Conservation (phyloP, 805 yeast genomes). For the Lipomyces yamadae region DNA sequence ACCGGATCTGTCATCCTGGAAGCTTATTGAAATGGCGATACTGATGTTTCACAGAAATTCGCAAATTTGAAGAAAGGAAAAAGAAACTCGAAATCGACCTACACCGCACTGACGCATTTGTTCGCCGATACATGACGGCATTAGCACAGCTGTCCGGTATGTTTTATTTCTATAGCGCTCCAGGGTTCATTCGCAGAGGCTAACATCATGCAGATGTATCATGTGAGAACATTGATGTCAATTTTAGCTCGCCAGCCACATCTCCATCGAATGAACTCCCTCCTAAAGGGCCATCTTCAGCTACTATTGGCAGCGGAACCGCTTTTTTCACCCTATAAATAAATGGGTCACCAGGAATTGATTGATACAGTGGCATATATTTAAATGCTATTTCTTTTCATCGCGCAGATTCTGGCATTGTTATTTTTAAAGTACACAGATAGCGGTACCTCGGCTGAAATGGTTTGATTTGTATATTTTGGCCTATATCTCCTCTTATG, state of each 20-base stretch:
- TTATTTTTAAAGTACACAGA: background rate
- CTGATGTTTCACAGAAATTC: conserved; percentile 9
- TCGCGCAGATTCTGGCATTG: too few relatives aligned
- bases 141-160: conserved; percentile 28
- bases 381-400: background rate
- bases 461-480: background rate
- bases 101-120: conserved; percentile 32
- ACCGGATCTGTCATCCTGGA: background rate
- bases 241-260: background rate
- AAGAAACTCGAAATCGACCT: conserved; percentile 27
- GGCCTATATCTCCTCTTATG: background rate
- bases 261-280: background rate
- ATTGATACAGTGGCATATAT: background rate
- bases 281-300: background rate
- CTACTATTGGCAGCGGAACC: conserved; percentile 8
- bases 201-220: conserved; percentile 13
- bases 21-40: background rate
- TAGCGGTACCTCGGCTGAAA: background rate
- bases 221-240: conserved; percentile 18
- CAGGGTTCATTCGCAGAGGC: background rate
- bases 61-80: conserved; percentile 9
- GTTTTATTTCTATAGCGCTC: background rate
- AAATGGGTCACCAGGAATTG: background rate
- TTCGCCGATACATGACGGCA: conserved; percentile 27
- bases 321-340: conserved; percentile 14